Conservation (phyloP, 1,284 basidiomycete genomes). For the Ganoderma boninense region DNA sequence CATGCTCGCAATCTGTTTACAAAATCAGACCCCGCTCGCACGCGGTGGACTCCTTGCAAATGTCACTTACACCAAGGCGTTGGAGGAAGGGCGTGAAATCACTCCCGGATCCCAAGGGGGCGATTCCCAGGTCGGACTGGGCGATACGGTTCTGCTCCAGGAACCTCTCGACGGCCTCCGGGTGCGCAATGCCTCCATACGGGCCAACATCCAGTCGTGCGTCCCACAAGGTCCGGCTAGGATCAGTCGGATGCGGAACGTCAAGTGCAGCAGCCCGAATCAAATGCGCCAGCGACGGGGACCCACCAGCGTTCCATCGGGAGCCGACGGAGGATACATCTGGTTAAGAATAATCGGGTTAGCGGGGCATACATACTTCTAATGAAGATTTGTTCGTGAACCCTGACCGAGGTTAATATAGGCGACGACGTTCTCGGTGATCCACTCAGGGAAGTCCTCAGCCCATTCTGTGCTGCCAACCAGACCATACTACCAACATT, state of each 20-base stretch:
- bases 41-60: no score
- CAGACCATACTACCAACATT: conserved; percentile 72
- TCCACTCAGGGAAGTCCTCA: conserved; percentile 89
- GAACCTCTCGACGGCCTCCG: conserved; percentile 41
- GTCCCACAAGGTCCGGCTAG: conserved; percentile 70
- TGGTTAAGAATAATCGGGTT: conserved; percentile 24
- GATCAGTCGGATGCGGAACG: conserved; percentile 69
- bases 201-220: conserved; percentile 65
- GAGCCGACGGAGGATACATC: conserved; percentile 80
- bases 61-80: conserved; percentile 53
- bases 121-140: conserved; percentile 44
- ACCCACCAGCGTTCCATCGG: conserved; percentile 60
- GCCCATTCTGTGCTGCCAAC: conserved; percentile 91
- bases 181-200: conserved; percentile 49
- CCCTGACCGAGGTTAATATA: conserved; percentile 83
- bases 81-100: conserved; percentile 89
- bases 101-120: conserved; percentile 63
- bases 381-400: conserved; percentile 9
- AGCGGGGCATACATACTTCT: background rate
- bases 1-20: conserved; percentile 57
- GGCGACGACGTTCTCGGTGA: conserved; percentile 80
- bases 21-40: background rate
- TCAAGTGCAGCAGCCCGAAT: conserved; percentile 73
- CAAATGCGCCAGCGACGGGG: conserved; percentile 84
- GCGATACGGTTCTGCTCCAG: conserved; percentile 36